Percentiles rank a stretch among this genome's conserved stretches.
Evolutionary conservation across 352 stramenopile genomes (phyloP).

Genomic region (Phytophthora citrophthora): DNA sequence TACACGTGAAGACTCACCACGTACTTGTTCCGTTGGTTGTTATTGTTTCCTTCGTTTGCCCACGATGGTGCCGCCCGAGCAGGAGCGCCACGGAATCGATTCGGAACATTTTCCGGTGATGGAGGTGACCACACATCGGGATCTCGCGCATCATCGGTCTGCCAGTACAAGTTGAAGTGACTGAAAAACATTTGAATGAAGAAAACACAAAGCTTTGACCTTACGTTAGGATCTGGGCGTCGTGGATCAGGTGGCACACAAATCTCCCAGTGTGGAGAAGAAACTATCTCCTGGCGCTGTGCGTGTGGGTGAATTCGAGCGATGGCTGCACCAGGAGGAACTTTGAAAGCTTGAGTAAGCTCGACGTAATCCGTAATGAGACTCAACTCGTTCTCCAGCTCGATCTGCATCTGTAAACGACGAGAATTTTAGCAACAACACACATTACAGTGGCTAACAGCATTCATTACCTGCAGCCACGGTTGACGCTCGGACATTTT

Average conservation of each 20-base stretch:
- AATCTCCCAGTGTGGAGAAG: constrained; percentile 61
- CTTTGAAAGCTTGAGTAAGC: constrained; percentile 70
- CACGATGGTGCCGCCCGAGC: constrained; percentile 54
- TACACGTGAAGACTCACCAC: not conserved
- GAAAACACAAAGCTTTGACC: not conserved
- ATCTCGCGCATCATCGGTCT: constrained; percentile 43
- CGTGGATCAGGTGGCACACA: constrained; percentile 38
- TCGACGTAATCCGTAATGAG: constrained; percentile 83
- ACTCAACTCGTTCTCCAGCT: constrained; percentile 82
- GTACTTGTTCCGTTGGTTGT: constrained; percentile 36
- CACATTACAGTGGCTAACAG: too few relatives aligned
- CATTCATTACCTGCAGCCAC: constrained; percentile 69
- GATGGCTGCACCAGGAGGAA: constrained; percentile 41
- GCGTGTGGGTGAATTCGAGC: constrained; percentile 39
- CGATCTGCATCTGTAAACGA: constrained; percentile 71
- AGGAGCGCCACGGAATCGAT: constrained; percentile 32
- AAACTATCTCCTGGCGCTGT: constrained; percentile 29
- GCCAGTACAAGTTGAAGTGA: constrained; percentile 10
- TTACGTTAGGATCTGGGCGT: constrained; percentile 26
- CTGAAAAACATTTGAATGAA: not conserved
- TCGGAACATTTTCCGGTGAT: constrained; percentile 55
- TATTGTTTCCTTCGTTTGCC: constrained; percentile 54
- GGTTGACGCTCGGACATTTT: constrained; percentile 81
- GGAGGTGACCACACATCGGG: constrained; percentile 80
- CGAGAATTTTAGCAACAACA: not conserved